phyloP scores from a whole-genome alignment of 805 yeast genomes.

The Yarrowia phangngaensis region DNA sequence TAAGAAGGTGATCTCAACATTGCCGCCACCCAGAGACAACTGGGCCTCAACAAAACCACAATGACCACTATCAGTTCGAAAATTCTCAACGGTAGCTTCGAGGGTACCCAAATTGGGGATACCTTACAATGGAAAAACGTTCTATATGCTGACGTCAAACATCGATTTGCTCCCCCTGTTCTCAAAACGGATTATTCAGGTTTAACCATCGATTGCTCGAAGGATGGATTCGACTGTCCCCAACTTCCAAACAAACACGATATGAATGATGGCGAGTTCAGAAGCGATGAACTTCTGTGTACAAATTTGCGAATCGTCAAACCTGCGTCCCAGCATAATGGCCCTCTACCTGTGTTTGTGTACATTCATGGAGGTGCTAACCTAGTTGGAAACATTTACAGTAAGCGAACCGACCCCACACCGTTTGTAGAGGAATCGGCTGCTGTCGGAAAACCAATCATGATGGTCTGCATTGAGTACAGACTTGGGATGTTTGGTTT shows the following conservation, averaged over 20 bases:
- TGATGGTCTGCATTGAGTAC: constrained; percentile 41
- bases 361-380: constrained; percentile 42
- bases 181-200: constrained; percentile 3
- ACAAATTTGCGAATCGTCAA: constrained; percentile 34
- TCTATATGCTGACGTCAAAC: constrained; percentile 17
- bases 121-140: constrained; percentile 18
- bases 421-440: constrained; percentile 32
- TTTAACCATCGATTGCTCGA: constrained; percentile 2
- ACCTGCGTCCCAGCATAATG: constrained; percentile 26
- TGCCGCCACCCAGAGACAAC: no score
- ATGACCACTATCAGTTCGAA: constrained; percentile 13
- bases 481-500: constrained; percentile 42
- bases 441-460: constrained; percentile 32
- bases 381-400: constrained; percentile 36
- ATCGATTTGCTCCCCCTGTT: constrained; percentile 10
- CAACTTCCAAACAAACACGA: constrained; percentile 21
- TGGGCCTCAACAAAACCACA: background rate
- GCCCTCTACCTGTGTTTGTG: constrained; percentile 38
- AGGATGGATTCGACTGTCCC: constrained; percentile 17
- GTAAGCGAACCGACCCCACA: constrained; percentile 33
- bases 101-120: background rate
- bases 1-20: no score
- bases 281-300: constrained; percentile 34
- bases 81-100: constrained; percentile 5
- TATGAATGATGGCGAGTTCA: constrained; percentile 15